Conservation (phyloP, 2,329 filamentous ascomycete species). For the Magnaporthales sp. region DNA sequence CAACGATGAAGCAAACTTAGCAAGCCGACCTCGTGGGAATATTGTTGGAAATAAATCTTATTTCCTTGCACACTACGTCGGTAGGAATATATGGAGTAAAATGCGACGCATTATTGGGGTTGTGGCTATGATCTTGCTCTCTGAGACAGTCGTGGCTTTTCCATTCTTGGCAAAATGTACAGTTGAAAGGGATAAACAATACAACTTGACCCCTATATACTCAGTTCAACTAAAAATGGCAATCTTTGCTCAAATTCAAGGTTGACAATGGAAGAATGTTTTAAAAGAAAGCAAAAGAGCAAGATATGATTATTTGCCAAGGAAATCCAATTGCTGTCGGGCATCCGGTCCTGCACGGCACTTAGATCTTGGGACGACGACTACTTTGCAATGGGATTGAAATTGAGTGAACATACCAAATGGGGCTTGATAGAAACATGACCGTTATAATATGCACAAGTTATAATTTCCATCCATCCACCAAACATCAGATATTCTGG, state of each 20-base stretch:
- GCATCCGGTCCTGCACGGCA: neutral
- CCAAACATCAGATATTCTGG: neutral
- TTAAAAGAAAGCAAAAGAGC: neutral
- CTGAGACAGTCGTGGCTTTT: neutral
- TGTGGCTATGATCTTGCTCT: neutral
- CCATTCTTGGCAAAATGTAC: neutral
- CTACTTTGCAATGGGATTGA: too few relatives aligned
- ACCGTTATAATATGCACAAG: neutral
- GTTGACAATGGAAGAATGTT: neutral
- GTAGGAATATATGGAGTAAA: too few relatives aligned
- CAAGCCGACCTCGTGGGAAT: neutral
- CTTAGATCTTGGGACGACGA: neutral
- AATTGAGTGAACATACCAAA: too few relatives aligned
- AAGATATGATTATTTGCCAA: neutral
- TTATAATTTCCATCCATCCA: neutral
- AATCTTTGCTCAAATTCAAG: neutral
- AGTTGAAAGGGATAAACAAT: neutral
- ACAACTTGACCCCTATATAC: neutral
- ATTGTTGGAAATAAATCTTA: neutral
- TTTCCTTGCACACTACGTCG: neutral
- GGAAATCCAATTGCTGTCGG: neutral
- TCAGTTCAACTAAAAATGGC: too few relatives aligned
- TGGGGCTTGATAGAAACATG: too few relatives aligned
- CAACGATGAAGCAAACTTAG: neutral
- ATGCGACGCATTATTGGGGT: too few relatives aligned